A percentile compares a stretch with the other conserved stretches of the same genome.
phyloP scores from a whole-genome alignment of 768 basidiomycete genomes.

The Austroboletus festivus region DNA sequence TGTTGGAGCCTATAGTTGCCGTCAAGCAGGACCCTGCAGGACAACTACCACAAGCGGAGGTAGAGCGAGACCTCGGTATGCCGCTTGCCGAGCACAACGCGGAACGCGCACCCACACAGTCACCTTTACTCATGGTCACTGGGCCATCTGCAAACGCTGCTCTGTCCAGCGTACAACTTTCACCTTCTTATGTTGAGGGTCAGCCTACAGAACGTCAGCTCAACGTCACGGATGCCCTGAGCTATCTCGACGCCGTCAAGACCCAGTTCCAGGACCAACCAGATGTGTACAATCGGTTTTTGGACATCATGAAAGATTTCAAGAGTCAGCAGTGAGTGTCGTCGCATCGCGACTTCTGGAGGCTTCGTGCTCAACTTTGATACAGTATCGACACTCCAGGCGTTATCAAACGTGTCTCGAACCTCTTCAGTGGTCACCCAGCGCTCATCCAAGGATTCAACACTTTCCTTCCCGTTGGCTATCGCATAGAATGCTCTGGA shows the following conservation, averaged over 20 bases:
- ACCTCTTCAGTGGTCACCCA: constrained; percentile 88
- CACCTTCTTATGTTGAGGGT: constrained; percentile 23
- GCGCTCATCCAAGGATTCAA: constrained; percentile 96
- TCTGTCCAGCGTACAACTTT: constrained; percentile 9
- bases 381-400: constrained; percentile 94
- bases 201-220: constrained; percentile 42
- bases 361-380: neutral
- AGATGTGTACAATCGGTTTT: constrained; percentile 60
- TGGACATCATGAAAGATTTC: constrained; percentile 77
- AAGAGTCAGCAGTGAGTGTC: constrained; percentile 58
- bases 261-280: constrained; percentile 55
- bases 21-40: constrained; percentile 8
- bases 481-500: constrained; percentile 80
- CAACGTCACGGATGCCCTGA: constrained; percentile 60
- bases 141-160: constrained; percentile 10
- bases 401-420: constrained; percentile 92
- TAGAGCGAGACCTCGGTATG: constrained; percentile 27
- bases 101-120: constrained; percentile 9
- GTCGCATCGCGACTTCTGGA: neutral
- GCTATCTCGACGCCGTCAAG: constrained; percentile 65
- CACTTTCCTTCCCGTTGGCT: constrained; percentile 92
- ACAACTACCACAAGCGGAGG: constrained; percentile 6
- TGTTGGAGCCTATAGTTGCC: neutral
- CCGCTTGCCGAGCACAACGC: constrained; percentile 11
- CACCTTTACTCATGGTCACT: constrained; percentile 10